Evolutionary conservation across 2,329 filamentous ascomycete genomes (phyloP), one percentile per base, ranked within the genome.

Genomic region (Talaromyces pinophilus): DNA sequence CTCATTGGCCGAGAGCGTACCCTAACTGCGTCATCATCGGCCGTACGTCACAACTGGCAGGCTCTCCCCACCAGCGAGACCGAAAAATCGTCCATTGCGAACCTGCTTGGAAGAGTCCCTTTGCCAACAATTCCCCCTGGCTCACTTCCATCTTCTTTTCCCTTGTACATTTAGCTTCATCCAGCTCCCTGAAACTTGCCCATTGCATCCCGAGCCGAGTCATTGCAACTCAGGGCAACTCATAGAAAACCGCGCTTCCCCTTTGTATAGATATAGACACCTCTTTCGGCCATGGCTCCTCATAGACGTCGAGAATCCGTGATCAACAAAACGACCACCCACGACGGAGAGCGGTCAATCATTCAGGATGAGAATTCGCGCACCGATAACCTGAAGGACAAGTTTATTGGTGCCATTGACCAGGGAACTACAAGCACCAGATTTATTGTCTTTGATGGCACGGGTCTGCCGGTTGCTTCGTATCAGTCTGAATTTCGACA

Each of bases 401-500:
- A 70, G 57, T 96, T 92, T 74, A 89, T 96, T 68, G 93, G 92
- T 67, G 92, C 91, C 71, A 93, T 97, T 76, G 93, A 97, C 76
- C 92, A 96, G 74, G 93, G 93, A 67, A 97, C 93, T 13, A 97
- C 93, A 38, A 94, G 91, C 67, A 92, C 92, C 40, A 87, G 93
- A 44, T 97, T 97, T 80, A 86, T 97, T 72, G 93, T 97, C 75
- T 97, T 97, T 81, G 89, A 96, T 79, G 88, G 87, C 70, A 81
- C 86, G 50, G 92, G 93, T 64, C 88, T 90, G 67, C 91, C 91
- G 3, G 86, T 95, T 54, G 92, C 91, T 44, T 89, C 88, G 71
- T 92, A 96, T 76, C 93, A 96, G 80, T 88, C 93, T 70, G 92
- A 96, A 77, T 93, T 96, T 74, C 87, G 88, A 70, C 93, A 96